Percentiles rank a stretch among this genome's conserved stretches.
phyloP scores from a whole-genome alignment of 2,329 filamentous ascomycete genomes.

The Septoria petroselini region DNA sequence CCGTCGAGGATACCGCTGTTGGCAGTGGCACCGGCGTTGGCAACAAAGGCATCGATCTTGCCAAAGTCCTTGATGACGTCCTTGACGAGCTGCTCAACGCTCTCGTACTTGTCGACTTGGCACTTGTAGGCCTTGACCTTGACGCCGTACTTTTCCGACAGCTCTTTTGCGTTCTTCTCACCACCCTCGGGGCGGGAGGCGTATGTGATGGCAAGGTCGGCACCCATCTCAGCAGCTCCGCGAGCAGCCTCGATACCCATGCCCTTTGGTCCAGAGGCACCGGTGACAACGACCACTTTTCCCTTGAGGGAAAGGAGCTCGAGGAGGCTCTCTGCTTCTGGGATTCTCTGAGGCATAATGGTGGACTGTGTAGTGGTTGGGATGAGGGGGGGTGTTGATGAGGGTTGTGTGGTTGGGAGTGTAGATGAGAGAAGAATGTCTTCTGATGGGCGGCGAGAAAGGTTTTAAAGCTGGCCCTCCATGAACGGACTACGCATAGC shows the following conservation, averaged over 20 bases:
- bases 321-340: slow-evolving; percentile 56
- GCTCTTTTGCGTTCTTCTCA: slow-evolving; percentile 64
- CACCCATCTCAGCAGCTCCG: slow-evolving; percentile 62
- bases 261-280: slow-evolving; percentile 60
- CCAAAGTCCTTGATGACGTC: slow-evolving; percentile 67
- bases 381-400: neutral
- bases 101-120: slow-evolving; percentile 57
- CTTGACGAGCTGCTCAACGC: slow-evolving; percentile 56
- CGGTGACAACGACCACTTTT: slow-evolving; percentile 53
- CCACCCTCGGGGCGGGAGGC: slow-evolving; percentile 59
- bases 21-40: slow-evolving; percentile 69
- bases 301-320: slow-evolving; percentile 56
- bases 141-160: slow-evolving; percentile 58
- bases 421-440: slow-evolving; percentile 6
- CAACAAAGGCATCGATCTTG: slow-evolving; percentile 65
- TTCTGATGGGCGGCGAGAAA: slow-evolving; percentile 8
- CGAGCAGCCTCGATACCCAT: slow-evolving; percentile 67
- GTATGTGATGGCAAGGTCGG: slow-evolving; percentile 66
- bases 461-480: slow-evolving; percentile 16
- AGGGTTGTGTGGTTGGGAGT: neutral
- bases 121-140: slow-evolving; percentile 67
- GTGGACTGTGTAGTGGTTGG: slow-evolving; percentile 15
- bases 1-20: slow-evolving; percentile 66
- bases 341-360: slow-evolving; percentile 55
- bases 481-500: slow-evolving; percentile 11